phyloP scores from a whole-genome alignment of 163 green algal species.

The Chloromonas sp. region DNA sequence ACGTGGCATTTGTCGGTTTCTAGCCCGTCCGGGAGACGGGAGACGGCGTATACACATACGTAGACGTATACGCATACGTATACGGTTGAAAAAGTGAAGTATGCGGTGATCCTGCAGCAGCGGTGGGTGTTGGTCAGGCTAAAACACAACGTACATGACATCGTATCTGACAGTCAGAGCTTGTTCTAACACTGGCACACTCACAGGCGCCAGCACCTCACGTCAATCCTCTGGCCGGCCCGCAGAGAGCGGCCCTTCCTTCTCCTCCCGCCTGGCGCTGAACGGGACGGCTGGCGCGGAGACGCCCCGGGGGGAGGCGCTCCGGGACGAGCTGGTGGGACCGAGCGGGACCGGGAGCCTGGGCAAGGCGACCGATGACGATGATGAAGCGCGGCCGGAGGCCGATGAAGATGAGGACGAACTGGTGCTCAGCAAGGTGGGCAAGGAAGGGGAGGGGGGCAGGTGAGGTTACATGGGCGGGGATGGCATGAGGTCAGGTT shows the following conservation, averaged over 20 bases:
- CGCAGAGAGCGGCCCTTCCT: neutral
- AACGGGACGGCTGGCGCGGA: neutral
- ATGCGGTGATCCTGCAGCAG: too few species aligned
- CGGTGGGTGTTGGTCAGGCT: too few species aligned
- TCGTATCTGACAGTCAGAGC: too few species aligned
- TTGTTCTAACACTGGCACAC: too few species aligned
- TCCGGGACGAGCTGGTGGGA: neutral
- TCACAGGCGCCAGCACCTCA: neutral
- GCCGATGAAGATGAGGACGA: constrained; percentile 42
- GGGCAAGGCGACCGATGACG: neutral
- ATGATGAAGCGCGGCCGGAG: neutral
- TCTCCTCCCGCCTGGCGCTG: neutral
- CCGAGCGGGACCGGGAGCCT: neutral
- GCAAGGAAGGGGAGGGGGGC: neutral
- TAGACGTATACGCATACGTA: too few species aligned
- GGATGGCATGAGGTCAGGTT: neutral
- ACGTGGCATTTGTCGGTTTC: neutral
- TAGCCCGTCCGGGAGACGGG: too few species aligned
- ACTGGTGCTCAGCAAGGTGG: constrained; percentile 39
- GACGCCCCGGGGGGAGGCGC: neutral
- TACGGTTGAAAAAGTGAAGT: too few species aligned
- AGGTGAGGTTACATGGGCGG: neutral
- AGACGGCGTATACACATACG: too few species aligned
- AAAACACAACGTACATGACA: too few species aligned
- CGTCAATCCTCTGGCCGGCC: neutral